phyloP scores from a whole-genome alignment of 2,329 filamentous ascomycete species.

The Pseudogymnoascus sp. region DNA sequence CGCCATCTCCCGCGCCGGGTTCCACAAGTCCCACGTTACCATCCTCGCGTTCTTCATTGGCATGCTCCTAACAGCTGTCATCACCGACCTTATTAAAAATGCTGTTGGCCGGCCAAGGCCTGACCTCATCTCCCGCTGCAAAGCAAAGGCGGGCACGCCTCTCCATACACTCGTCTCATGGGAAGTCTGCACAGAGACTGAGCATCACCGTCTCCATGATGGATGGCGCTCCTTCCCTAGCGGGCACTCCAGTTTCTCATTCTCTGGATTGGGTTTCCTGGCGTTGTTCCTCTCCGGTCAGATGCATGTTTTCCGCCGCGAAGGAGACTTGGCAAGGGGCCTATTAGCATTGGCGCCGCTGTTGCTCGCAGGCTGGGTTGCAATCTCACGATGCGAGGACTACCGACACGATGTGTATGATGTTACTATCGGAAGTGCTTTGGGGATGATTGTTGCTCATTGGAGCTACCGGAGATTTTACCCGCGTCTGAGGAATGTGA shows the following conservation, averaged over 20 bases:
- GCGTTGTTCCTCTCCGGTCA: constrained; percentile 63
- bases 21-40: constrained; percentile 78
- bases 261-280: constrained; percentile 69
- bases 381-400: constrained; percentile 60
- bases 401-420: constrained; percentile 67
- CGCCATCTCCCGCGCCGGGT: constrained; percentile 48
- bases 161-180: constrained; percentile 49
- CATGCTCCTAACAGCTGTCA: constrained; percentile 66
- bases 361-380: constrained; percentile 57
- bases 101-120: constrained; percentile 64
- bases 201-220: constrained; percentile 65
- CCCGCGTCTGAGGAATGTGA: constrained; percentile 43
- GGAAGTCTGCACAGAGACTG: constrained; percentile 63
- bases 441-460: constrained; percentile 53
- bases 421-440: constrained; percentile 50
- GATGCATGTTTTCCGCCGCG: constrained; percentile 44
- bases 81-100: constrained; percentile 88
- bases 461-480: constrained; percentile 61
- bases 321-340: constrained; percentile 44
- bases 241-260: constrained; percentile 72
- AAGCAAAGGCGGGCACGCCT: constrained; percentile 48
- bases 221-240: constrained; percentile 79
- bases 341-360: constrained; percentile 51
- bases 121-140: constrained; percentile 81
- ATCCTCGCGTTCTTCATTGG: constrained; percentile 70